Percentiles rank a stretch among this genome's conserved stretches.
These are phyloP conservation scores for Verticillium zaregamsianum DNA, from an alignment of 2,329 filamentous ascomycete species.

Conservation along the genomic window DNA sequence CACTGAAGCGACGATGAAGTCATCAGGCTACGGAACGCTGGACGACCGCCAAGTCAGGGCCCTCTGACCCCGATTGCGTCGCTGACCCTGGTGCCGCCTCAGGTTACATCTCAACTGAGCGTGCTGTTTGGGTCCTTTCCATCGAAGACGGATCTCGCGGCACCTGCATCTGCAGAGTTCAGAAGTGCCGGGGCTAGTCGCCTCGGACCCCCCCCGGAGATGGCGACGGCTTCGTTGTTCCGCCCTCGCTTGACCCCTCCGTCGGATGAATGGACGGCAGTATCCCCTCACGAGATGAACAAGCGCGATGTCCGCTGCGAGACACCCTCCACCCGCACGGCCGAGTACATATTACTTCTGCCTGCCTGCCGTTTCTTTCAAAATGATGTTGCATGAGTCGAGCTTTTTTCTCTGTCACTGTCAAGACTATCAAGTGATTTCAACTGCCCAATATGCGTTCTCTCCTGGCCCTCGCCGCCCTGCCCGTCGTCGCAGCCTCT, in stretches of 20 bases:
- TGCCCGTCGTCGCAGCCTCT: constrained; percentile 9
- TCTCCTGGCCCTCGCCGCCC: constrained; percentile 6
- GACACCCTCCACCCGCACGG: background rate
- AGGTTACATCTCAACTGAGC: background rate
- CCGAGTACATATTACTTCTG: background rate
- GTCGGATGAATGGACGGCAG: constrained; percentile 1
- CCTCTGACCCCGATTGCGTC: background rate
- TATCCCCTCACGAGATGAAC: background rate
- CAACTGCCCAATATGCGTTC: background rate
- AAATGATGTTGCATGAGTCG: background rate
- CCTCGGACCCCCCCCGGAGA: background rate
- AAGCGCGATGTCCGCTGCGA: background rate
- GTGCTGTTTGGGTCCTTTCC: background rate
- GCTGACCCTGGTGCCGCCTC: background rate
- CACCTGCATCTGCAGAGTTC: background rate
- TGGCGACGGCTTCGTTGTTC: constrained; percentile 1
- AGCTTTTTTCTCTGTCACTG: background rate
- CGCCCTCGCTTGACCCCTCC: constrained; percentile 2
- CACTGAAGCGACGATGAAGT: background rate
- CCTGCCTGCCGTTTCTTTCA: background rate
- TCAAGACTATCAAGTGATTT: background rate
- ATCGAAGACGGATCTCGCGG: background rate
- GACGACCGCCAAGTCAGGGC: background rate
- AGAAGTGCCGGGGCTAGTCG: constrained; percentile 1
- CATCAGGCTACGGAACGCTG: background rate